Conservation (phyloP, 345 rosid species). For the Ceriops zippeliana region DNA sequence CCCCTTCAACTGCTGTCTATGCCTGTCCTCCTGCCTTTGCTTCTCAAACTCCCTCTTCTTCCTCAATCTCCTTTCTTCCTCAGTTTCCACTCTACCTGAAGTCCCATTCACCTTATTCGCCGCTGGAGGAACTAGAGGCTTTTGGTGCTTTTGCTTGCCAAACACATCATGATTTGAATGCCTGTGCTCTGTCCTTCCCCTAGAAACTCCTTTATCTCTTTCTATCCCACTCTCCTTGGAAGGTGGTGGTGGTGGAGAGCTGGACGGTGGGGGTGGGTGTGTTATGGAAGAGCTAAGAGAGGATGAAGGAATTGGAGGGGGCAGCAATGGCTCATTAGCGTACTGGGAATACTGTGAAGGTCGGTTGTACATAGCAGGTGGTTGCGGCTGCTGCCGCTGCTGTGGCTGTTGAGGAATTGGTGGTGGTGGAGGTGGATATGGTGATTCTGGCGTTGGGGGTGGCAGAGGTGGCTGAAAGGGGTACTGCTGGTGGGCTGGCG, state of each 20-base stretch:
- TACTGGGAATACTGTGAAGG: conserved; percentile 53
- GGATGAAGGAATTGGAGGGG: conserved; percentile 56
- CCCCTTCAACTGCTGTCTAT: conserved; percentile 62
- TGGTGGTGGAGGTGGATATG: conserved; percentile 47
- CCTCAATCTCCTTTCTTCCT: conserved; percentile 85
- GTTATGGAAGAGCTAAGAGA: conserved; percentile 48
- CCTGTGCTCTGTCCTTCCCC: conserved; percentile 52
- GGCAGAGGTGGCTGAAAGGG: conserved; percentile 63
- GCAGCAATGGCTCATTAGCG: conserved; percentile 35
- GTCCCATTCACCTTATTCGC: conserved; percentile 45
- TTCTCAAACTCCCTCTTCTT: conserved; percentile 92
- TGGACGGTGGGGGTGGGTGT: conserved; percentile 78
- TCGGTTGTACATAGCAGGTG: conserved; percentile 37
- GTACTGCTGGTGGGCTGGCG: conserved; percentile 56
- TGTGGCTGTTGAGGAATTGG: conserved; percentile 29
- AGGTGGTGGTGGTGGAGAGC: conserved; percentile 63
- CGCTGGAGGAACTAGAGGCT: conserved; percentile 35
- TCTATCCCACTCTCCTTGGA: conserved; percentile 45
- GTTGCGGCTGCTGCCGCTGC: conserved; percentile 20
- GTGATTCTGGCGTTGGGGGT: conserved; percentile 54
- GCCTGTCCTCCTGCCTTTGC: conserved; percentile 69
- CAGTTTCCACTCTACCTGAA: conserved; percentile 64
- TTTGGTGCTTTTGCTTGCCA: conserved; percentile 38
- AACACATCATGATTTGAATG: conserved; percentile 30
- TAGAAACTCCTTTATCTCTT: conserved; percentile 39